Evolutionary conservation across 2,329 filamentous ascomycete species (phyloP), one percentile per base, ranked within the genome.

Genomic region (Monosporascus sp.): DNA sequence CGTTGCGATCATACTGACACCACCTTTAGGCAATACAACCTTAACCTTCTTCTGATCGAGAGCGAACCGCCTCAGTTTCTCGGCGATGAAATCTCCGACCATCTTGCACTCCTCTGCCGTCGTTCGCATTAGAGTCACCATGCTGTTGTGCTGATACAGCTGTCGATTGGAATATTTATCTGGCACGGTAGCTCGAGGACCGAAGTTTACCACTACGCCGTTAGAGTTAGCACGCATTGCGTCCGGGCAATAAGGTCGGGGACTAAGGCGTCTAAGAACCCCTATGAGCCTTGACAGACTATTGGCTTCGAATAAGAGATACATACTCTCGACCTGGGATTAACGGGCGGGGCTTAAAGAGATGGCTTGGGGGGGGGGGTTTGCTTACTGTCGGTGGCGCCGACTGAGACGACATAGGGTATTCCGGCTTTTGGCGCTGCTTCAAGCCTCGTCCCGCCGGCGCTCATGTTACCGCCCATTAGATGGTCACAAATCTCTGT

Each of bases 401-500:
- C 80, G 7, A 82, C 69, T 36, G 74, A 79, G 7, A 76, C 63
- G 24, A 77, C 65, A 50, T 68, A 68, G 0, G 87, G 86, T 41
- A 88, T 78, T 0, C 82, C 81, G 2, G 72, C 74, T 54, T 74
- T 69, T 0, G 79, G 74, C 0, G 82, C 83, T 0, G 82, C 81
- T 22, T 78, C 75, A 2, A 90, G 72, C 22, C 87, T 73, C 6
- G 71, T 62, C 1, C 75, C 70, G 0, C 82, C 84, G 0, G 85
- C 85, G 31, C 76, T 78, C 70, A 89, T 78, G 3, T 82, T 75
- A 0, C 86, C 86, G 0, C 83, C 86, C 17, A 80, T 78, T 1
- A 88, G 57, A 47, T 82, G 70, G 61, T 89, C 86, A 44, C 80
- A 81, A 18, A 88, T 76, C 62, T 90, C 87, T 0, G 85, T 87